Conservation (phyloP, 2,329 filamentous ascomycete genomes). For the Claviceps pazoutovae region DNA sequence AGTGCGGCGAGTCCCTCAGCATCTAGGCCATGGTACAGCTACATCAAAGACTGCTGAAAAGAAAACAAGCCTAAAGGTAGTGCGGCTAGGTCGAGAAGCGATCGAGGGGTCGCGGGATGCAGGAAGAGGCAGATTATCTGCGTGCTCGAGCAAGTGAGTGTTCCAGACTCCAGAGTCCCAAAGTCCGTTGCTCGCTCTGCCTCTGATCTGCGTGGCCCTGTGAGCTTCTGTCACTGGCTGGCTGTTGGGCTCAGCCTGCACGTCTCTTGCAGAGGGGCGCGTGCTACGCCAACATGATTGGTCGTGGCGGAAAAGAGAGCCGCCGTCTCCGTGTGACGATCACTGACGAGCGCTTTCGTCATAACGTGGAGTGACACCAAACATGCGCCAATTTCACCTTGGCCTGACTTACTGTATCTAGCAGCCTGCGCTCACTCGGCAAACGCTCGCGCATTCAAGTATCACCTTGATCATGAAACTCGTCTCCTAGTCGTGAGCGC, state of each 20-base stretch:
- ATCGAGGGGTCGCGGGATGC: neutral
- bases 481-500: too few relatives aligned
- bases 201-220: neutral
- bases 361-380: neutral
- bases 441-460: too few relatives aligned
- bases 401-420: too few relatives aligned
- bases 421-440: too few relatives aligned
- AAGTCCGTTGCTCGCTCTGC: too few relatives aligned
- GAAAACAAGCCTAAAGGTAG: constrained; percentile 1
- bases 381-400: too few relatives aligned
- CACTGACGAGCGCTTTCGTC: neutral
- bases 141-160: neutral
- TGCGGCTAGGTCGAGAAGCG: neutral
- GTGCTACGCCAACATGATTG: neutral
- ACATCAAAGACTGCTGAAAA: constrained; percentile 3
- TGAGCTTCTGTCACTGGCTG: neutral
- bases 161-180: too few relatives aligned
- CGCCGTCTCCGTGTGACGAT: neutral
- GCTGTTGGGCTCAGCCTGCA: neutral
- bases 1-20: neutral
- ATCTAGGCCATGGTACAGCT: constrained; percentile 5
- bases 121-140: neutral
- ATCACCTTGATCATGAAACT: too few relatives aligned
- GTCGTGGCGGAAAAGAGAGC: constrained; percentile 1
- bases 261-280: neutral